Evolutionary conservation across 768 basidiomycete genomes (phyloP).

Genomic region (Tricholoma sp.): DNA sequence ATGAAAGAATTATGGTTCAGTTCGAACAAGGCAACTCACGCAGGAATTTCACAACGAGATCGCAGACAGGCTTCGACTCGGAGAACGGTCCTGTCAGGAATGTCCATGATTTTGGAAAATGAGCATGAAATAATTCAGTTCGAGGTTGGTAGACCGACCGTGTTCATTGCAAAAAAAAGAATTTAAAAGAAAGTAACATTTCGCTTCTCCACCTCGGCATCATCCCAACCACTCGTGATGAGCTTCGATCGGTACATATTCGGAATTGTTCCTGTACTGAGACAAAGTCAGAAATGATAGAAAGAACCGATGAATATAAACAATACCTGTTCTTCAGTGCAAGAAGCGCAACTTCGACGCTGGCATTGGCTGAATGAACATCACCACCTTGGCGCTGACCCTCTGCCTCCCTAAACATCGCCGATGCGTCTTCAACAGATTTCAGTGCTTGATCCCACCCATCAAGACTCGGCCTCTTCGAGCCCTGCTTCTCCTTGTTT

Average conservation of each 20-base stretch:
- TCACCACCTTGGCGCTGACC: constrained; percentile 5
- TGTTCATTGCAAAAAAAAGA: background rate
- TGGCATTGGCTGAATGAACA: constrained; percentile 8
- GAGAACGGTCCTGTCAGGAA: no score
- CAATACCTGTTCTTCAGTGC: constrained; percentile 11
- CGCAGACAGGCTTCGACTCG: no score
- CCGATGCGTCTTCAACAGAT: background rate
- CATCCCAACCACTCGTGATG: constrained; percentile 12
- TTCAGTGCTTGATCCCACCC: no score
- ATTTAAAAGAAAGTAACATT: no score
- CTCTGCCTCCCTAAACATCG: background rate
- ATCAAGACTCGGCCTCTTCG: background rate
- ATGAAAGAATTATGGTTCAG: no score
- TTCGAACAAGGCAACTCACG: no score
- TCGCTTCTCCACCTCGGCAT: constrained; percentile 8
- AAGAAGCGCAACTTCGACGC: constrained; percentile 7
- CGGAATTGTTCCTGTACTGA: constrained; percentile 11
- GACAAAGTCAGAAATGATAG: constrained; percentile 5
- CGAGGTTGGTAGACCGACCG: background rate
- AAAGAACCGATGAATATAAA: background rate
- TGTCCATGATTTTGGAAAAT: no score
- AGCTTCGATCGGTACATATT: constrained; percentile 4
- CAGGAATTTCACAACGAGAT: no score
- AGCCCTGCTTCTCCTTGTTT: background rate
- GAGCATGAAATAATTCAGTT: no score